Evolutionary conservation across 1,284 basidiomycete species (phyloP), one percentile per base, ranked within the genome.

Genomic region (Melampsora occidentalis): DNA sequence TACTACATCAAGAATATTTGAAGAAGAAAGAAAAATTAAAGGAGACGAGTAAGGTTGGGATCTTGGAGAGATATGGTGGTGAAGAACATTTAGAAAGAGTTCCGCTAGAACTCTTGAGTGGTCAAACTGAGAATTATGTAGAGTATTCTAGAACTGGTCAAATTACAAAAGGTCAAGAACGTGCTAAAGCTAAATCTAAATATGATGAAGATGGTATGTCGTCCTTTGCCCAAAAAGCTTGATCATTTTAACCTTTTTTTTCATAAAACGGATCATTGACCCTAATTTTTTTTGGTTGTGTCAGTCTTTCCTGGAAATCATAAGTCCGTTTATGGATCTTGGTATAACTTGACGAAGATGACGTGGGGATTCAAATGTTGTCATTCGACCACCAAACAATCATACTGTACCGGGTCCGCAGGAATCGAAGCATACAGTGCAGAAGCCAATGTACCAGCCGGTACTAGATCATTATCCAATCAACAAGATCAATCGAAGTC

Each of bases 91-190:
- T 99, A 77, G 90, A 94, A 83, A 88, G 87, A 49, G 89, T 90
- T 10, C 94, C 97, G 10, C 90, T 89, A 81, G 96, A 99, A 84
- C 86, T 99, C 48, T 84, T 94, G 51, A 89, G 90, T 78, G 97
- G 97, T 0, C 96, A 98, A 85, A 96, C 94, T 46, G 97, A 99
- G 84, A 88, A 95, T 78, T 99, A 99, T 80, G 92, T 98, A 64
- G 97, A 99, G 85, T 99, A 98, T 84, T 96, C 93, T 75, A 87
- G 93, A 77, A 89, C 92, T 4, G 97, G 97, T 28, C 90, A 93
- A 82, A 86, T 98, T 72, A 87, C 98, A 80, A 94, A 92, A 84
- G 96, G 97, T n/a, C 88, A 89, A 79, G 94, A 97, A 84, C 87
- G 89, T 71, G 91, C 89, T 0, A 92, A 91, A 83, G 88, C 88